Conservation (phyloP, 768 basidiomycete species). For the Suillus lakei region DNA sequence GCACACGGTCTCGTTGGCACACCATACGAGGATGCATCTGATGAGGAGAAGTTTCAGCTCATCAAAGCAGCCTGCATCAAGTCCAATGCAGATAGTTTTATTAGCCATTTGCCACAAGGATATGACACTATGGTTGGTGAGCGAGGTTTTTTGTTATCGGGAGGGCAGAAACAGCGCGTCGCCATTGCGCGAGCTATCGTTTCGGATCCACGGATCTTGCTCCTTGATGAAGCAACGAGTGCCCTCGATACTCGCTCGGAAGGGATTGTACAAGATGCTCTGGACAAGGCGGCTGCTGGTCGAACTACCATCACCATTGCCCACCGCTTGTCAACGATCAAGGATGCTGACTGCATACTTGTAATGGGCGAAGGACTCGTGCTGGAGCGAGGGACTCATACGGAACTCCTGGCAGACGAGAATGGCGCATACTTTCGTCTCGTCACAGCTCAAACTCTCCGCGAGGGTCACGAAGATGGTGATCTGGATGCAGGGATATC, state of each 20-base stretch:
- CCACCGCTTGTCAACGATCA: conserved; percentile 45
- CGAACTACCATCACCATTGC: conserved; percentile 40
- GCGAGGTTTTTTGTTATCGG: conserved; percentile 51
- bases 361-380: conserved; percentile 51
- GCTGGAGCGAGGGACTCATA: conserved; percentile 49
- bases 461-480: conserved; percentile 30
- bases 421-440: conserved; percentile 47
- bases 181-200: conserved; percentile 57
- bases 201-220: conserved; percentile 51
- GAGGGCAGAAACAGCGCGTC: conserved; percentile 59
- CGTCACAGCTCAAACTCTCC: conserved; percentile 47
- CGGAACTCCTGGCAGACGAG: conserved; percentile 38
- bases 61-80: conserved; percentile 53
- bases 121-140: conserved; percentile 58
- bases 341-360: conserved; percentile 47
- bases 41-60: conserved; percentile 47
- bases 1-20: conserved; percentile 54
- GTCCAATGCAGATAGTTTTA: conserved; percentile 57
- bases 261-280: conserved; percentile 56
- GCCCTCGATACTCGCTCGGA: conserved; percentile 56
- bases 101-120: conserved; percentile 50
- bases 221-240: conserved; percentile 55
- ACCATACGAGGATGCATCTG: conserved; percentile 40
- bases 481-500: conserved; percentile 13
- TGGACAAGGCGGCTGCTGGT: conserved; percentile 53